Evolutionary conservation across 371 early-diverging fungal species (phyloP).

Genomic region (Quaeritorhiza haematococci): DNA sequence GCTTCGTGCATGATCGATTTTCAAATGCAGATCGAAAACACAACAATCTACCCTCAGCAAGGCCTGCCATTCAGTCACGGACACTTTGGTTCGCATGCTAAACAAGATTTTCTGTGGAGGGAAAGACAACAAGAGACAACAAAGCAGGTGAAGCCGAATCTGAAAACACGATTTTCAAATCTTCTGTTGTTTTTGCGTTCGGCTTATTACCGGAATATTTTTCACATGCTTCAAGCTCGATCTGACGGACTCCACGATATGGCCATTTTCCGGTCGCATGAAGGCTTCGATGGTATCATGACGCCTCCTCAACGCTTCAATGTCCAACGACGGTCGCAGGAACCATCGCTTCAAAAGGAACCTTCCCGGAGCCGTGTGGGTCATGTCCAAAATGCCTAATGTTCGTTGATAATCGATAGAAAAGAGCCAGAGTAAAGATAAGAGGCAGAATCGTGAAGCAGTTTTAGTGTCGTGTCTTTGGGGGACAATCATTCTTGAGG

Average conservation of each 20-base stretch:
- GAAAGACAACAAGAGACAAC: not conserved
- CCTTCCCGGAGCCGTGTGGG: conserved; percentile 54
- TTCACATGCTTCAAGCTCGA: conserved; percentile 49
- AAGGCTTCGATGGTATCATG: conserved; percentile 55
- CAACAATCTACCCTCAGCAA: conserved; percentile 50
- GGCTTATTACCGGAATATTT: conserved; percentile 49
- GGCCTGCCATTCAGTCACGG: conserved; percentile 62
- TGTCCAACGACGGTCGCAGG: conserved; percentile 51
- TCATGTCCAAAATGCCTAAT: conserved; percentile 57
- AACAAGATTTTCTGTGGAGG: conserved; percentile 38
- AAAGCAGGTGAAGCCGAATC: not conserved
- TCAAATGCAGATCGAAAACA: not conserved
- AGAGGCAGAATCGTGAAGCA: not conserved
- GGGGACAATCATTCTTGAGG: not conserved
- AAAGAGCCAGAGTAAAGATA: no score
- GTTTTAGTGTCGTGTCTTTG: not conserved
- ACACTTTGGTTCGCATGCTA: conserved; percentile 45
- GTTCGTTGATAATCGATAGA: not conserved
- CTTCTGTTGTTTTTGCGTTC: no score
- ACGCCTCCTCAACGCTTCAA: conserved; percentile 40
- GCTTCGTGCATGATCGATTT: not conserved
- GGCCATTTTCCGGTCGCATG: conserved; percentile 16
- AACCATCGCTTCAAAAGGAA: conserved; percentile 61
- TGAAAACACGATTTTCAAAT: no score
- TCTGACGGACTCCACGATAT: not conserved